phyloP scores from a whole-genome alignment of 2,329 filamentous ascomycete species.

The Penicillium paneum region DNA sequence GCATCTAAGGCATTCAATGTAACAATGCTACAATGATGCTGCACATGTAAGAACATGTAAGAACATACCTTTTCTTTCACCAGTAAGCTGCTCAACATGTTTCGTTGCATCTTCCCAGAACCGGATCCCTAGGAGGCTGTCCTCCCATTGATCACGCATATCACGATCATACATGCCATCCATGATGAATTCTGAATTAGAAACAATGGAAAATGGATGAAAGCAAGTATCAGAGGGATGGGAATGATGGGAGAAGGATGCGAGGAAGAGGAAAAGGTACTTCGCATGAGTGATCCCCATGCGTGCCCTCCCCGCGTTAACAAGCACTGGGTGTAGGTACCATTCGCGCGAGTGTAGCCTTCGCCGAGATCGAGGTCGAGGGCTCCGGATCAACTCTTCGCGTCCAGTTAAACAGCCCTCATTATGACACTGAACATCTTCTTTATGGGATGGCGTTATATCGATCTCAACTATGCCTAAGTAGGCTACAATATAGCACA shows the following conservation, averaged over 20 bases:
- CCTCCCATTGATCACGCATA: background rate
- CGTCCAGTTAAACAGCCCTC: too few species aligned
- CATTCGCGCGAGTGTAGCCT: background rate
- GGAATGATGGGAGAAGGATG: background rate
- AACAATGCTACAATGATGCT: background rate
- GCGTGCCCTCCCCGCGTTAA: background rate
- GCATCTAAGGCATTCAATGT: background rate
- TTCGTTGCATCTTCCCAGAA: background rate
- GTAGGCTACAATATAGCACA: too few species aligned
- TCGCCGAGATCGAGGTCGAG: background rate
- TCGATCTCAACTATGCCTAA: too few species aligned
- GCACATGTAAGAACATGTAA: background rate
- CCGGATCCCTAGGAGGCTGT: background rate
- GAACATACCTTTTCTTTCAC: background rate
- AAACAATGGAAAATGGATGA: background rate
- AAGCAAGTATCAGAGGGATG: background rate
- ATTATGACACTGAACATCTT: too few species aligned
- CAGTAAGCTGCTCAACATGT: background rate
- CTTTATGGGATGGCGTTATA: too few species aligned
- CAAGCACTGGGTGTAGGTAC: background rate
- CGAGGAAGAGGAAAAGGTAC: background rate
- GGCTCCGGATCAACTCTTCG: background rate
- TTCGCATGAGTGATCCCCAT: background rate
- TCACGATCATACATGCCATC: background rate
- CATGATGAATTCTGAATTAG: background rate